Evolutionary conservation across 1,139 yeast species (phyloP), one percentile per base, ranked within the genome.

Genomic region (Eremothecium sinecaudum): DNA sequence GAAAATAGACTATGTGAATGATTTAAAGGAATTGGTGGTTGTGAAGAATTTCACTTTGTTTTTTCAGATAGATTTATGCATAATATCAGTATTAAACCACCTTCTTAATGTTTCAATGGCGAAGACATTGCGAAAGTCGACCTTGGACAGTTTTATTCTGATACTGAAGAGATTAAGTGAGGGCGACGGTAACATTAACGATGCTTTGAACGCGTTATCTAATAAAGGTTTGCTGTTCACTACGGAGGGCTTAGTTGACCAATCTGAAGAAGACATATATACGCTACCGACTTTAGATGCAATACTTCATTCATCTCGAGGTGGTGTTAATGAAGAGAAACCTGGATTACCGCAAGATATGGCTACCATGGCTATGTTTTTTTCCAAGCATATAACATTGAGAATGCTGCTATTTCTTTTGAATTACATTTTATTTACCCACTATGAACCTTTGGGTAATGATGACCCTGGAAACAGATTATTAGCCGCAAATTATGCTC

Each of bases 351-450:
- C 61, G 14, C 59, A 57, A 29, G 59, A 55, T 35, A 43, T 50
- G n/a, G 58, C 62, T 0, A 55, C 64, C 0, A 54, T 59, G 36
- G 66, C 64, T 2, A 35, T 61, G 22, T 58, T 62, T 29, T 61
- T 63, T 38, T 51, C 57, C 9, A 50, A 59, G 19, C 66, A 62
- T 43, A 50, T 68, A 25, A 52, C 64, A n/a, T 51, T 67, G 17
- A 62, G 70, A 43, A 65, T 68, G 60, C 46, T 69, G 50, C 50
- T 67, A 14, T 70, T 66, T 39, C 50, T 68, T 5, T 46, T 69
- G 39, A 69, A 67, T 40, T 70, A 70, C 44, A 61, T 70, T 29
- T 47, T 69, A 24, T 67, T 68, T 38, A 63, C 64, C 10, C 63
- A 61, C 42, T 56, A 58, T 56, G 61, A 69, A 54, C 63, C 73